Conservation (phyloP, 1,284 basidiomycete species). For the Earliella scabrosa region DNA sequence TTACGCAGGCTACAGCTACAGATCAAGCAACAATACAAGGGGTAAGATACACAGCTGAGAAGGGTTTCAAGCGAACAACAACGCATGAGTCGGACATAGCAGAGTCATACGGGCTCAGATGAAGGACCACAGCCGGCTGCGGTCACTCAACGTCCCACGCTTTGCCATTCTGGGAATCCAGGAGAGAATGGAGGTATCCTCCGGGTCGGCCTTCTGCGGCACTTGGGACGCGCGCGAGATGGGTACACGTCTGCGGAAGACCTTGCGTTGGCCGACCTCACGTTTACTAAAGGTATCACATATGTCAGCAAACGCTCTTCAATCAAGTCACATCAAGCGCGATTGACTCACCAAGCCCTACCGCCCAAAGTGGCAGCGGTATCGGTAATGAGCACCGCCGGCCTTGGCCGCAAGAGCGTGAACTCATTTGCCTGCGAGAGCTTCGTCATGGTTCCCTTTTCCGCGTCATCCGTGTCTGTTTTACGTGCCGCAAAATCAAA, state of each 20-base stretch:
- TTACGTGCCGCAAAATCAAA: neutral
- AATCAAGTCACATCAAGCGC: neutral
- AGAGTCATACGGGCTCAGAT: slow-evolving; percentile 5
- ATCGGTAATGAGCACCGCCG: slow-evolving; percentile 7
- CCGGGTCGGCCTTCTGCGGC: neutral
- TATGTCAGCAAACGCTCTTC: neutral
- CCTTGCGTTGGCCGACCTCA: neutral
- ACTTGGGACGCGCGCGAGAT: neutral
- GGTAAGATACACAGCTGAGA: no score
- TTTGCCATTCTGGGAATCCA: slow-evolving; percentile 9
- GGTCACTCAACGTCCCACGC: slow-evolving; percentile 17
- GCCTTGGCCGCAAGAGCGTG: neutral
- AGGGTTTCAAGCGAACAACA: no score
- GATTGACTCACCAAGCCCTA: slow-evolving; percentile 17
- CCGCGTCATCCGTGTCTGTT: neutral
- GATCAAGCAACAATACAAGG: no score
- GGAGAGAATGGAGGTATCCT: neutral
- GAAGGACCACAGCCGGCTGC: slow-evolving; percentile 22
- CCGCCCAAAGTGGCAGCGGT: neutral
- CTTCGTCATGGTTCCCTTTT: neutral
- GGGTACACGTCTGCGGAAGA: slow-evolving; percentile 7
- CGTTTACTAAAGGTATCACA: neutral
- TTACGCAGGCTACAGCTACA: slow-evolving; percentile 15
- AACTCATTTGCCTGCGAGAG: neutral
- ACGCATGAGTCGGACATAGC: no score